These are phyloP conservation scores for Dendrostoma leiphaemia DNA, from an alignment of 2,329 filamentous ascomycete species.

Conservation along the genomic window DNA sequence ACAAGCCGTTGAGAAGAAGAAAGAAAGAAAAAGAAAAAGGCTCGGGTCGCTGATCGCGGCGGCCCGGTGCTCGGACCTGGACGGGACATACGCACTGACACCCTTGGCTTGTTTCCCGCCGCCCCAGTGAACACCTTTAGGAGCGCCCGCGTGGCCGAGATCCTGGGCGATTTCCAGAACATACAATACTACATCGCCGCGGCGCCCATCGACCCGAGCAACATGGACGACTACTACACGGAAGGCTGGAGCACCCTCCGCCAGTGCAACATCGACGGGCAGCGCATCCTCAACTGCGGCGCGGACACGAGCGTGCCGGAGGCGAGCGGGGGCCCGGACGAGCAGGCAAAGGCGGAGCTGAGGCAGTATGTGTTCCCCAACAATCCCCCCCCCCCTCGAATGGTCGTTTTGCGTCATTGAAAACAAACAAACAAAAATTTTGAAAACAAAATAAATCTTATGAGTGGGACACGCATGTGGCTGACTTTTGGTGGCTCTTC, in stretches of 20 bases:
- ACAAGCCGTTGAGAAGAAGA: neutral
- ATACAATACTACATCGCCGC: slow-evolving; percentile 62
- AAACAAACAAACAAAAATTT: neutral
- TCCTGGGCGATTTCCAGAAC: slow-evolving; percentile 60
- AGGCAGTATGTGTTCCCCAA: slow-evolving; percentile 49
- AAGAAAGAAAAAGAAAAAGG: neutral
- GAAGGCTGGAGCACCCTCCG: slow-evolving; percentile 62
- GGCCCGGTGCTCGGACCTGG: too few species aligned
- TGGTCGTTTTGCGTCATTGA: too few species aligned
- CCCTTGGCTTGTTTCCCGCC: neutral
- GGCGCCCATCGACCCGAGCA: slow-evolving; percentile 50
- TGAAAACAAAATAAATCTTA: neutral
- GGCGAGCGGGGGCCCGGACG: slow-evolving; percentile 50
- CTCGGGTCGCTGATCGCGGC: too few species aligned
- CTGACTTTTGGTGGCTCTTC: neutral
- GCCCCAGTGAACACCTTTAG: slow-evolving; percentile 58
- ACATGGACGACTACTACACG: slow-evolving; percentile 60
- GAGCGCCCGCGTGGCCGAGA: slow-evolving; percentile 57
- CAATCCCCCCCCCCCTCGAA: neutral
- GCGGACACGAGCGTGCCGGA: slow-evolving; percentile 60
- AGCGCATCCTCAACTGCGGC: slow-evolving; percentile 63
- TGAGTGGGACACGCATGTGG: neutral
- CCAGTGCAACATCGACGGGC: slow-evolving; percentile 61
- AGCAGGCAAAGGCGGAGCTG: slow-evolving; percentile 61
- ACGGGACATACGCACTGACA: too few species aligned